Base-by-base conservation (phyloP, 352 stramenopile species). In the Globisporangium cederbergense region DNA sequence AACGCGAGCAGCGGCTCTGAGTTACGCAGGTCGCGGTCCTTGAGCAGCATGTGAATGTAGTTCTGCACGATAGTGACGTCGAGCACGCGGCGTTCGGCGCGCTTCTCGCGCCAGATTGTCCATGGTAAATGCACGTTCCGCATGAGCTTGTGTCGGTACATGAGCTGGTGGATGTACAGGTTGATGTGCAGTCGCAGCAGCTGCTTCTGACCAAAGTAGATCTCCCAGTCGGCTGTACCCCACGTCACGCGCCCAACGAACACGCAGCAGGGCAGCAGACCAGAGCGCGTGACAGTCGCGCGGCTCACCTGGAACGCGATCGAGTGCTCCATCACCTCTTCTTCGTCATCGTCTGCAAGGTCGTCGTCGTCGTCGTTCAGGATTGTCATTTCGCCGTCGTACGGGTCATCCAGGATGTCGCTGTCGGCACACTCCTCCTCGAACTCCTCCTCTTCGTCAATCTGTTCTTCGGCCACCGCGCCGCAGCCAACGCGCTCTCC, bases 181-280 rank as follows among this genome's bases (percentile, higher is more conserved):
- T 84, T 86, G 3, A 88, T 45, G 63, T 95, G 85, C 51, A 95
- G 71, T 16, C 85, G 77, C 60, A 95, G 57, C 5, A 95, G 61
- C 55, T 95, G 85, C 70, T 95, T 95, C 68, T 95, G 87, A 32
- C 81, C 81, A 64, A 95, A 95, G 66, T 91, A 89, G 45, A 94
- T 83, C 72, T 93, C 82, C 87, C 87, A 95, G 57, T 91, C 78
- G 11, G 85, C 78, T 2, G 77, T 84, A n/a, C 74, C 81, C 85
- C 78, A 94, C 25, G 76, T 82, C 49, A 95, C 87, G 58, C 81
- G 80, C 9, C 79, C 87, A 5, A 93, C 76, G 67, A 95, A 95
- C 3, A 95, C 75, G 68, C 87, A 95, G 67, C 81, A 93, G 14
- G 87, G 85, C 40, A 94, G 81, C 57, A 94, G 57, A 3, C 82